Evolutionary conservation across 2,329 filamentous ascomycete genomes (phyloP).

Genomic region (Elsinoe australis): DNA sequence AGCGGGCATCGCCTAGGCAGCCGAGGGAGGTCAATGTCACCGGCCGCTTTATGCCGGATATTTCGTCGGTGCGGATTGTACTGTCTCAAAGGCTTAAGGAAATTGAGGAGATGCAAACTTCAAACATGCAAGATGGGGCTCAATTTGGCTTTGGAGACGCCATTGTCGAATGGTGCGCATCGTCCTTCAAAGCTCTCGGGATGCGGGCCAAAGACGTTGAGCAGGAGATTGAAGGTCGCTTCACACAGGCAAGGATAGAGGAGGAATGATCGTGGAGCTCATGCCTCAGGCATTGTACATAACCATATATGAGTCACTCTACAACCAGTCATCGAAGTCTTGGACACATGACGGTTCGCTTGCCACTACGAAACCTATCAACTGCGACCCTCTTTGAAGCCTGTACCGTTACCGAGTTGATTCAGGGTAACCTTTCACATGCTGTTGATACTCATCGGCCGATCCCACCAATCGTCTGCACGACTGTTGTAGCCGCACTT

Average conservation of each 20-base stretch:
- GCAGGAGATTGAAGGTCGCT: constrained; percentile 9
- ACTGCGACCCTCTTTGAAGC: too few relatives aligned
- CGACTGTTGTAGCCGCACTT: constrained; percentile 15
- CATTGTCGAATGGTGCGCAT: constrained; percentile 8
- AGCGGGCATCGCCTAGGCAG: neutral
- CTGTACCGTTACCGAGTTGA: too few relatives aligned
- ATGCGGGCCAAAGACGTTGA: constrained; percentile 7
- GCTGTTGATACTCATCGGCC: constrained; percentile 1
- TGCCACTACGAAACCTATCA: too few relatives aligned
- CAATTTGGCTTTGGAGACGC: neutral
- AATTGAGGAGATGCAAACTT: neutral
- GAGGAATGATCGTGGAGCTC: neutral
- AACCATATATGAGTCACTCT: constrained; percentile 5
- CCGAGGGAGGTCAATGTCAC: neutral
- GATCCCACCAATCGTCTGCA: constrained; percentile 13
- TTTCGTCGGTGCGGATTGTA: constrained; percentile 7
- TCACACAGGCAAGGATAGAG: neutral
- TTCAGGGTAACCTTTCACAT: too few relatives aligned
- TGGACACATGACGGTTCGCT: too few relatives aligned
- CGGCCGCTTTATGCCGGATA: constrained; percentile 6
- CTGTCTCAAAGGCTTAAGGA: constrained; percentile 1
- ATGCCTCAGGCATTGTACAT: neutral
- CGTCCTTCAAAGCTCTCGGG: neutral
- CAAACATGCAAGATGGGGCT: too few relatives aligned
- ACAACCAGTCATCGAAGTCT: neutral